Percentiles rank a stretch among this genome's conserved stretches.
Evolutionary conservation across 176 grass and related monocot genomes (phyloP).

Genomic region (Sorghum bicolor): Sorghum_bicolor_NCBIv3 NC_012872.2:51704501-51705000

Average conservation of each 20-base stretch:
- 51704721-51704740: background rate
- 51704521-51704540: constrained; percentile 28
- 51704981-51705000: background rate
- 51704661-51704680: constrained; percentile 35
- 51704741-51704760: background rate
- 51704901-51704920: background rate
- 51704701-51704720: constrained; percentile 24
- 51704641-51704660: constrained; percentile 37
- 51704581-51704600: constrained; percentile 10
- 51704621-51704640: constrained; percentile 18
- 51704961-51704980: background rate
- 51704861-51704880: background rate
- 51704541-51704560: constrained; percentile 38
- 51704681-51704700: constrained; percentile 37
- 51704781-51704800: background rate
- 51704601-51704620: background rate
- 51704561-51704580: constrained; percentile 26
- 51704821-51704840: too few species aligned
- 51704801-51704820: background rate
- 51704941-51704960: background rate
- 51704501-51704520: background rate
- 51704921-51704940: background rate
- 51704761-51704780: background rate
- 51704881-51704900: background rate
- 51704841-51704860: background rate